Evolutionary conservation across 2,329 filamentous ascomycete species (phyloP).

Genomic region (Huntiella bhutanensis): DNA sequence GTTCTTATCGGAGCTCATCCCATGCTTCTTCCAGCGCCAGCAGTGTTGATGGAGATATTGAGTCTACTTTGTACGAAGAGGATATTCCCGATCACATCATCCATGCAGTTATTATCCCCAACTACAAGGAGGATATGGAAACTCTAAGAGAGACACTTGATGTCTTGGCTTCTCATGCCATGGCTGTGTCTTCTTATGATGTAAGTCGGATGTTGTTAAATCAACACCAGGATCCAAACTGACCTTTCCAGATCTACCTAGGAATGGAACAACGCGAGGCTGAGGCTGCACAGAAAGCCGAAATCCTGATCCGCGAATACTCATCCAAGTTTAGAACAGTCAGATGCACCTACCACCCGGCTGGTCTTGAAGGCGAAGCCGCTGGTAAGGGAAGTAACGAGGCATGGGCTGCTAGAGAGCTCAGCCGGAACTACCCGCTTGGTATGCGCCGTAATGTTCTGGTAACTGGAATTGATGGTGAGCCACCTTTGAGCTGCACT

Average conservation of each 20-base stretch:
- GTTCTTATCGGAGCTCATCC: constrained; percentile 25
- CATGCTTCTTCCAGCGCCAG: constrained; percentile 27
- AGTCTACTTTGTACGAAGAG: constrained; percentile 12
- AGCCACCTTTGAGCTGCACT: constrained; percentile 16
- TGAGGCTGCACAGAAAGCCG: constrained; percentile 41
- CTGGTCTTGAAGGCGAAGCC: constrained; percentile 45
- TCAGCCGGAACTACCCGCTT: constrained; percentile 40
- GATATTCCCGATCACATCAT: constrained; percentile 28
- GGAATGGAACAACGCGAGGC: constrained; percentile 54
- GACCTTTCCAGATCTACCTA: constrained; percentile 38
- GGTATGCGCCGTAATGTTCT: constrained; percentile 39
- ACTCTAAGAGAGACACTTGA: constrained; percentile 49
- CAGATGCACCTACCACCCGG: constrained; percentile 47
- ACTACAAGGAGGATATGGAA: constrained; percentile 55
- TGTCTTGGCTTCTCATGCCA: constrained; percentile 47
- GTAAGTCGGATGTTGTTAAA: constrained; percentile 27
- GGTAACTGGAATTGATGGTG: constrained; percentile 56
- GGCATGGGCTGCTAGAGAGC: constrained; percentile 48
- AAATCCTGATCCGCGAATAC: constrained; percentile 41
- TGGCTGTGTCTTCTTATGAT: constrained; percentile 46
- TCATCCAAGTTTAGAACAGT: constrained; percentile 46
- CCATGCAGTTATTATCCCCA: constrained; percentile 51
- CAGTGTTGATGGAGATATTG: constrained; percentile 31
- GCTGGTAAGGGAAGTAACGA: constrained; percentile 61
- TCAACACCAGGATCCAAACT: constrained; percentile 1